Base-by-base conservation (phyloP, 176 grass and related monocot genomes). In the Paspalum notatum region DNA sequence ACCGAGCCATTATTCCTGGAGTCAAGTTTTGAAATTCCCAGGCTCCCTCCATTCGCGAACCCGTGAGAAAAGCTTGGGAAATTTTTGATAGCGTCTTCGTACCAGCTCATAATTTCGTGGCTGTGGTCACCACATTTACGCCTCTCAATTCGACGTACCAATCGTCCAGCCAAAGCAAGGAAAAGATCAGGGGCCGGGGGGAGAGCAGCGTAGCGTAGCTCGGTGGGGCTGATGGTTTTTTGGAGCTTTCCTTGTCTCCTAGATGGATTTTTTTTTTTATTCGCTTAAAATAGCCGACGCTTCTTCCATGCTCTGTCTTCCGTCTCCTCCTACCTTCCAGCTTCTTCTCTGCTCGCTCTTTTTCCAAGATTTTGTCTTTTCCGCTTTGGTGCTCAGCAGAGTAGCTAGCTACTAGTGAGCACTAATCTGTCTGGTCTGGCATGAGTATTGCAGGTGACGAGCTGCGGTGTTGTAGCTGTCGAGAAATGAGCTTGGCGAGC, bases 401-500 rank as follows among this genome's bases (percentile, higher is more conserved):
- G 22, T 52, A 71, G 59, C 24, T 7, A 50, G 45, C 13, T 26
- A 11, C 12, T 59, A 63, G 57, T 46, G 59, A 73, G 66, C 59
- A 66, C 78, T 86, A 39, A 82, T 68, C 62, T 11, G 38, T 72
- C 66, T 67, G n/a, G 13, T 78, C 78, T 67, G 62, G 48, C 52
- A 54, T 15, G 77, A 75, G 42, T 60, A 24, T 63, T 81, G 26
- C 88, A 90, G 88, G 80, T 78, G 43, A 73, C 88, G 59, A 82
- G 83, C 65, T 66, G 13, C 2, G 17, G 42, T 72, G 52, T 55
- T 80, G 53, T 62, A 71, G 13, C 80, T 56, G 6, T 47, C 27
- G 50, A 63, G 54, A 70, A 71, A 81, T 90, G 87, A 89, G 77
- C 82, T 54, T 63, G 17, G 62, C 63, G 63, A 85, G 78, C 72